phyloP scores from a whole-genome alignment of 2,329 filamentous ascomycete species.

The Aspergillus udagawae region DNA sequence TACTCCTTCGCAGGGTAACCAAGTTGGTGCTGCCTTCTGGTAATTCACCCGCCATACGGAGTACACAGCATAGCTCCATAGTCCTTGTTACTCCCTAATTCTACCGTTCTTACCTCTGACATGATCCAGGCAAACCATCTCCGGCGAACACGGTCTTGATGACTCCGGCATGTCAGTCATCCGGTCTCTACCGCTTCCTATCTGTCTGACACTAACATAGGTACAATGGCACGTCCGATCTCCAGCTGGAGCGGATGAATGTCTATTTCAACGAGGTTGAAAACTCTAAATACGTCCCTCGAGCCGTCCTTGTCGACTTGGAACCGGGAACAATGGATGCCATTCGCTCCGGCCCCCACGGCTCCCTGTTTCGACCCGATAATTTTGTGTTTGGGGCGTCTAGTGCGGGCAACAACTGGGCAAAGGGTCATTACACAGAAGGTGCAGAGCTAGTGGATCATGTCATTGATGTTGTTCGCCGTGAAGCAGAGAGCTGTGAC shows the following conservation, averaged over 20 bases:
- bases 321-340: constrained; percentile 99
- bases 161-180: constrained; percentile 83
- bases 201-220: constrained; percentile 41
- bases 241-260: constrained; percentile 99
- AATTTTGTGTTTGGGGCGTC: constrained; percentile 99
- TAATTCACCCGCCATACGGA: constrained; percentile 32
- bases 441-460: constrained; percentile 98
- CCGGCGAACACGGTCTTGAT: constrained; percentile 93
- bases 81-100: constrained; percentile 1
- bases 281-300: constrained; percentile 98
- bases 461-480: constrained; percentile 96
- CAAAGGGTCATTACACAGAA: constrained; percentile 99
- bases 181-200: constrained; percentile 6
- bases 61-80: too few relatives aligned
- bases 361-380: constrained; percentile 98
- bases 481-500: constrained; percentile 98
- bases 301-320: constrained; percentile 97
- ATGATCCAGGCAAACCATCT: constrained; percentile 67
- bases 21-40: constrained; percentile 99
- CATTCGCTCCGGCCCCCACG: constrained; percentile 95
- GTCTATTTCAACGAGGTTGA: constrained; percentile 98
- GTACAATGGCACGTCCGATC: constrained; percentile 96
- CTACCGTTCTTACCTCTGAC: background rate
- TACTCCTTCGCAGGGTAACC: constrained; percentile 73
- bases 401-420: constrained; percentile 99